A percentile compares a stretch with the other conserved stretches of the same genome.
Evolutionary conservation across 345 rosid species (phyloP).

Genomic region (Rhizophora apiculata): DNA sequence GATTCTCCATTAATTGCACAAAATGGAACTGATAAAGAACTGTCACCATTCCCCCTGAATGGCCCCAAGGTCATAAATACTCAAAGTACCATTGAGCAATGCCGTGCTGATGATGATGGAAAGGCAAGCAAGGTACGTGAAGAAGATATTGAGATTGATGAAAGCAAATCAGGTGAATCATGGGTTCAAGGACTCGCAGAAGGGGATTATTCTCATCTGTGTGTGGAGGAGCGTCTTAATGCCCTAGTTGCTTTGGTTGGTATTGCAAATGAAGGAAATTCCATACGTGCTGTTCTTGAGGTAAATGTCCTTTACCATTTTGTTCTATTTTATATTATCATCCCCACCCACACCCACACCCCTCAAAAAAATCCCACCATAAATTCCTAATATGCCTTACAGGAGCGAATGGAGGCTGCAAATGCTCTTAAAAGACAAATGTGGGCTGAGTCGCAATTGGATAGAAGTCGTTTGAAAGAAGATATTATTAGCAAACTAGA

Average conservation of each 20-base stretch:
- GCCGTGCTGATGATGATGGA: constrained; percentile 34
- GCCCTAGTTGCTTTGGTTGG: constrained; percentile 82
- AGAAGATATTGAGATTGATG: constrained; percentile 66
- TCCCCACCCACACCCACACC: background rate
- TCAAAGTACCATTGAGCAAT: constrained; percentile 32
- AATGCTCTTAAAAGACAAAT: constrained; percentile 95
- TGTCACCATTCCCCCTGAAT: constrained; percentile 39
- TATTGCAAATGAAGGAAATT: constrained; percentile 91
- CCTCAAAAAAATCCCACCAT: too few relatives aligned
- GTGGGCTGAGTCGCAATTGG: constrained; percentile 97
- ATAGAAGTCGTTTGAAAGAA: constrained; percentile 80
- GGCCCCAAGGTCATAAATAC: constrained; percentile 36
- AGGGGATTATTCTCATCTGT: constrained; percentile 90
- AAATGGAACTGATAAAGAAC: constrained; percentile 40
- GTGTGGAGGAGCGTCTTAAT: constrained; percentile 92
- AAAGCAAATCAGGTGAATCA: constrained; percentile 70
- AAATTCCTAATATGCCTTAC: constrained; percentile 21
- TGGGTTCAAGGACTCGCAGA: constrained; percentile 95
- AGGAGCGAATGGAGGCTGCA: constrained; percentile 99
- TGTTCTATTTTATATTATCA: constrained; percentile 8
- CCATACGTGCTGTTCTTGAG: constrained; percentile 88
- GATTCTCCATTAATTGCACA: constrained; percentile 33
- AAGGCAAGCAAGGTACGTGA: constrained; percentile 35
- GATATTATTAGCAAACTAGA: constrained; percentile 56
- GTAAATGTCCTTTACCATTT: constrained; percentile 35